Evolutionary conservation across 2,329 filamentous ascomycete genomes (phyloP).

Genomic region (Septoria petroselini): DNA sequence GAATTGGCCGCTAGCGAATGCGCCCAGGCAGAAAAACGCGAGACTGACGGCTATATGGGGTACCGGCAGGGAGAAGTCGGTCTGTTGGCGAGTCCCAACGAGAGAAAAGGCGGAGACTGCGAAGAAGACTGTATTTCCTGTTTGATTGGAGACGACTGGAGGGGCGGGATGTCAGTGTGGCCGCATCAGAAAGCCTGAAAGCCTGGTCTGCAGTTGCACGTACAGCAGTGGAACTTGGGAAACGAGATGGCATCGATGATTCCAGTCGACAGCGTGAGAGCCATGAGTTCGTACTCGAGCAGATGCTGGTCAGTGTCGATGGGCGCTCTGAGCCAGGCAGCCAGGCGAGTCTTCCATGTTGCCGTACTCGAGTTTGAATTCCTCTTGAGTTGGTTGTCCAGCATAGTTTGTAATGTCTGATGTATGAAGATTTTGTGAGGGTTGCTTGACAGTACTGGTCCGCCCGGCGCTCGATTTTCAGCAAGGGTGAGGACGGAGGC

Average conservation of each 20-base stretch:
- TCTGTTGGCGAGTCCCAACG: conserved; percentile 13
- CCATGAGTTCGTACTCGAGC: conserved; percentile 39
- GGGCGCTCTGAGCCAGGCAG: neutral
- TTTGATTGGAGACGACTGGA: conserved; percentile 60
- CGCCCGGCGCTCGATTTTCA: no score
- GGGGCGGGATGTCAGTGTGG: neutral
- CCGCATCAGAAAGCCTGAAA: no score
- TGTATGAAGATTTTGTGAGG: no score
- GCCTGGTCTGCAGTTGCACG: neutral
- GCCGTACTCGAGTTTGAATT: no score
- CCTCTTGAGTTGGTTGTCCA: no score
- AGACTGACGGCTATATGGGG: conserved; percentile 56
- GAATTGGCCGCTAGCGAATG: conserved; percentile 56
- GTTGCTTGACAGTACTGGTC: no score
- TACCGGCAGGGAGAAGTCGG: conserved; percentile 10
- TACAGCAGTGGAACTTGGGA: conserved; percentile 55
- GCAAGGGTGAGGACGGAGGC: no score
- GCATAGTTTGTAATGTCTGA: no score
- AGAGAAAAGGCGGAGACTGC: conserved; percentile 48
- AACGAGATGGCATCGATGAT: conserved; percentile 58
- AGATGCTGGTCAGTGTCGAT: conserved; percentile 14
- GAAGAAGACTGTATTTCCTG: conserved; percentile 62
- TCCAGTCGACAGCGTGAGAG: conserved; percentile 42
- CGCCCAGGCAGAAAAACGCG: conserved; percentile 55
- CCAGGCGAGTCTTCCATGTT: no score